Conservation (phyloP, 345 rosid genomes). For the Citrus medica region DNA sequence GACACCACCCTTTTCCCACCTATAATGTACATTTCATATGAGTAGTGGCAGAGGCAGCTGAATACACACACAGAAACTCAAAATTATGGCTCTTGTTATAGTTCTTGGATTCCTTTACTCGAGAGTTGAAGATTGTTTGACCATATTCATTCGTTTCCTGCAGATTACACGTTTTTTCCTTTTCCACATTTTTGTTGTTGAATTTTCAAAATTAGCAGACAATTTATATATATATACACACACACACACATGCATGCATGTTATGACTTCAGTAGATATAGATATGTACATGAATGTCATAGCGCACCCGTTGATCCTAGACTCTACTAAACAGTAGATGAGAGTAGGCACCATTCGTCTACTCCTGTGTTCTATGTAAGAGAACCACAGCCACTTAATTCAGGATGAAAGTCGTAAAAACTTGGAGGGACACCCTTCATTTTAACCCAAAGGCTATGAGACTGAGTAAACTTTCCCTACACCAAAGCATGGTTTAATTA, state of each 20-base stretch:
- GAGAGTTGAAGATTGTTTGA: background rate
- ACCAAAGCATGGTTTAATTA: no score
- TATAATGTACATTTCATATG: background rate
- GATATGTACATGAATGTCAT: no score
- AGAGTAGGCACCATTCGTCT: no score
- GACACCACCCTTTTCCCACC: background rate
- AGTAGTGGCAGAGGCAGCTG: background rate
- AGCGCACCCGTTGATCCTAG: no score
- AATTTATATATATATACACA: no score
- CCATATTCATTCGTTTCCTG: background rate
- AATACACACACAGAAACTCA: background rate
- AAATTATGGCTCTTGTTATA: background rate
- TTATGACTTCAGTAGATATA: background rate
- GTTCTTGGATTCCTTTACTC: background rate
- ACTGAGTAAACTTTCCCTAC: background rate
- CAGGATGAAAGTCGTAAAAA: background rate
- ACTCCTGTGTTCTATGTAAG: background rate
- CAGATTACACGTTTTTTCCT: background rate
- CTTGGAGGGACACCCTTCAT: background rate
- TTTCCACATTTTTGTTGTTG: background rate
- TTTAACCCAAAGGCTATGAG: background rate
- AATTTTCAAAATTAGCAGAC: background rate
- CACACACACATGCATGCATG: no score
- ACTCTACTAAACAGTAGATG: no score
- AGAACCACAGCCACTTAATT: background rate